Percentiles rank a stretch among this genome's conserved stretches.
Conservation (phyloP, 2,329 filamentous ascomycete genomes). For the Diaporthe helianthi region DNA sequence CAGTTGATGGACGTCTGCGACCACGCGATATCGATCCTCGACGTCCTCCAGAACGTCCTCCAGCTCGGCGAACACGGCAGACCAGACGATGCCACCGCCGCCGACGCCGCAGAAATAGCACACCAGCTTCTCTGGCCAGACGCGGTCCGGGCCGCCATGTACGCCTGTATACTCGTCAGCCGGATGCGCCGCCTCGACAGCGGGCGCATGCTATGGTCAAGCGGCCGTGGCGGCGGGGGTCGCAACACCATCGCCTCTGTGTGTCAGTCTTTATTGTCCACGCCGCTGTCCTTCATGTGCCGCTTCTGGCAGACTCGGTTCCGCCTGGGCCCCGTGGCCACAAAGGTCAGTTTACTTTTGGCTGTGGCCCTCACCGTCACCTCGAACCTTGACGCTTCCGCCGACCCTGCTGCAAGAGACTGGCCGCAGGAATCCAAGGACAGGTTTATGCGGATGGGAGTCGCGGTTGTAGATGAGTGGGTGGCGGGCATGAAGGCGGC, state of each 20-base stretch:
- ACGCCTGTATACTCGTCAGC: background rate
- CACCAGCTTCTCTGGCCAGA: background rate
- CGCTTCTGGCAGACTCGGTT: background rate
- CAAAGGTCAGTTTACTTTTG: background rate
- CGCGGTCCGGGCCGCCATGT: background rate
- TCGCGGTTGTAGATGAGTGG: background rate
- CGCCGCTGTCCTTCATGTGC: background rate
- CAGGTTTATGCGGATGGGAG: background rate
- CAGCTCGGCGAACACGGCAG: background rate
- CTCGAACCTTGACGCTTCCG: background rate
- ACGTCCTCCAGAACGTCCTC: background rate
- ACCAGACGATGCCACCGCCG: background rate
- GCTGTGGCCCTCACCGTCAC: background rate
- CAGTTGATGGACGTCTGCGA: background rate
- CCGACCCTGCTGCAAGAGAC: background rate
- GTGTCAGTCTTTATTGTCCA: background rate
- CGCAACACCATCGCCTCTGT: background rate
- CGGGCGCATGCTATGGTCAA: background rate
- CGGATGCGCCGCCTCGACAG: background rate
- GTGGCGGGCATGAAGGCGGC: background rate
- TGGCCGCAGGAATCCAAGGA: background rate
- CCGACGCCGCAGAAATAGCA: background rate
- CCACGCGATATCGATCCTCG: background rate
- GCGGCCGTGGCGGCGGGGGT: background rate
- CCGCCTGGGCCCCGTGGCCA: background rate